phyloP scores from a whole-genome alignment of 441 rosid genomes.

The Populus tomentosa region DNA sequence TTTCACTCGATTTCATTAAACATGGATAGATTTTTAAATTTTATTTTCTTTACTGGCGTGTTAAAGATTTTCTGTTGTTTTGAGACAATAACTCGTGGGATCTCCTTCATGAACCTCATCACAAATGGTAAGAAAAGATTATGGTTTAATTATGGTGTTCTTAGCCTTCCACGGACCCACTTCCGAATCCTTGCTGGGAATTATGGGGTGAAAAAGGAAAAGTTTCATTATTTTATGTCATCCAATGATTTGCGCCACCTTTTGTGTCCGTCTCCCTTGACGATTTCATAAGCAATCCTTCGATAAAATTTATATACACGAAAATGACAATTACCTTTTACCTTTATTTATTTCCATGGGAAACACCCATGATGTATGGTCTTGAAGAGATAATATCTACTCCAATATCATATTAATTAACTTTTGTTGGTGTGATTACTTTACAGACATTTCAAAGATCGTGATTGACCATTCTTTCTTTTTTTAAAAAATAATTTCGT shows the following conservation, averaged over 20 bases:
- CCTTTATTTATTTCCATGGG: not conserved
- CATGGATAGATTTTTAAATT: too few species aligned
- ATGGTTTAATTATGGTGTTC: too few species aligned
- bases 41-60: too few species aligned
- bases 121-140: not conserved
- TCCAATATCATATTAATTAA: not conserved
- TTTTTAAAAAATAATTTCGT: not conserved
- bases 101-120: too few species aligned
- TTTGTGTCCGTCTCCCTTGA: not conserved
- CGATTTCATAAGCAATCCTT: not conserved
- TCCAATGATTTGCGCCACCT: constrained; percentile 24
- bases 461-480: not conserved
- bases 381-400: not conserved
- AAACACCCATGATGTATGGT: not conserved
- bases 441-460: not conserved
- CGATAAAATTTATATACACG: too few species aligned
- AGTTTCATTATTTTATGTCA: constrained; percentile 20
- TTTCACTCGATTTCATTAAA: too few species aligned
- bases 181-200: constrained; percentile 24
- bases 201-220: constrained; percentile 1
- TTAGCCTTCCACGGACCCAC: constrained; percentile 29
- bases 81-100: too few species aligned
- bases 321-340: too few species aligned
- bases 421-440: not conserved
- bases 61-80: too few species aligned